phyloP scores from a whole-genome alignment of 495 filamentous ascomycete species.

The Thermochaetoides thermophila region DNA sequence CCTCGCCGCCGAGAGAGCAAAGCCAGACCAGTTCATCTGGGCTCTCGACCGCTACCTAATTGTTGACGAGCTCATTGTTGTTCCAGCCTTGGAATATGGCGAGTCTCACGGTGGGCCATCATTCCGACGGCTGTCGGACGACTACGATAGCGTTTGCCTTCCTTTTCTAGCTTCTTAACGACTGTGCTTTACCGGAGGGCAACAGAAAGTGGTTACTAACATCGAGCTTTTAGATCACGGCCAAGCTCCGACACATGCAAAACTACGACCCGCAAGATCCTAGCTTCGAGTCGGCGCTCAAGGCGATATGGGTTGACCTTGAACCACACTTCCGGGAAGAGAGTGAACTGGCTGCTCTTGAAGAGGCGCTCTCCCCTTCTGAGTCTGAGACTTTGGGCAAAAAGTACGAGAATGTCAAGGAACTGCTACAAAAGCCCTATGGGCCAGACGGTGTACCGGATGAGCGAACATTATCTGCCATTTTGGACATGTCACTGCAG shows the following conservation, averaged over 20 bases:
- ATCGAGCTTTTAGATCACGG: conserved; percentile 9
- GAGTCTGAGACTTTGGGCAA: conserved; percentile 12
- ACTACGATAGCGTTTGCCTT: conserved; percentile 14
- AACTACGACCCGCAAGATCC: conserved; percentile 7
- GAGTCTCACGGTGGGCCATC: conserved; percentile 8
- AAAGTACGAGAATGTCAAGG: conserved; percentile 16
- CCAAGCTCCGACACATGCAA: conserved; percentile 16
- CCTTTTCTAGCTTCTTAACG: background rate
- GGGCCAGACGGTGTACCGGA: conserved; percentile 14
- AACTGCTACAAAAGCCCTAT: conserved; percentile 17
- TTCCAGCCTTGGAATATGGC: conserved; percentile 14
- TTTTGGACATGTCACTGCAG: conserved; percentile 14
- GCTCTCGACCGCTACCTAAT: conserved; percentile 14
- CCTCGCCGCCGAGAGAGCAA: conserved; percentile 9
- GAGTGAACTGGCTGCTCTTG: conserved; percentile 13
- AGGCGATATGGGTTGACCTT: conserved; percentile 18
- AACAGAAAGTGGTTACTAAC: too few species aligned
- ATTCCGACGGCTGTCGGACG: conserved; percentile 11
- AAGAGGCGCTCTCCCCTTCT: conserved; percentile 10
- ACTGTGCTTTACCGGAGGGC: too few species aligned
- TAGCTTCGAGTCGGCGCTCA: conserved; percentile 14
- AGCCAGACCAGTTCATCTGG: conserved; percentile 16
- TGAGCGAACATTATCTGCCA: conserved; percentile 7
- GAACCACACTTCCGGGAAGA: conserved; percentile 19
- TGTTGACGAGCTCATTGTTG: conserved; percentile 16